A percentile compares a stretch with the other conserved stretches of the same genome.
phyloP scores from a whole-genome alignment of 225 moss, liverwort and hornwort species.

The Marchantia paleacea region DNA sequence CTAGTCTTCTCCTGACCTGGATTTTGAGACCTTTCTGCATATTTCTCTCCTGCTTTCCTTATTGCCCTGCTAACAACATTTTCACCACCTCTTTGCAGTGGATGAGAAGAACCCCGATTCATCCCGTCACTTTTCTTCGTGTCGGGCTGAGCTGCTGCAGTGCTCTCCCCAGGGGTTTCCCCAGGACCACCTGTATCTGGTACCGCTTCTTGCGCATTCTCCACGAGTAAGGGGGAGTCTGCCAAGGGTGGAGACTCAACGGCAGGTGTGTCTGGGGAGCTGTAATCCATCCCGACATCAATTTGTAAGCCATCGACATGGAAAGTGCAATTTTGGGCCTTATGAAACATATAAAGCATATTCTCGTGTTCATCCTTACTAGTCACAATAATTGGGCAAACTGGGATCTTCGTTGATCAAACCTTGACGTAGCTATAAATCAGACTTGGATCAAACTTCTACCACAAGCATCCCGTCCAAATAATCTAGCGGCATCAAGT shows the following conservation, averaged over 20 bases:
- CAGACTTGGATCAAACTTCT: not conserved
- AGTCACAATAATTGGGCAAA: not conserved
- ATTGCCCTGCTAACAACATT: constrained; percentile 81
- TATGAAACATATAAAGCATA: not conserved
- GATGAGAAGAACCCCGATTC: constrained; percentile 44
- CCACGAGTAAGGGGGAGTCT: constrained; percentile 68
- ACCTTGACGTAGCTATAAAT: not conserved
- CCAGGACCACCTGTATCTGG: constrained; percentile 40
- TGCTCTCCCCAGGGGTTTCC: constrained; percentile 50
- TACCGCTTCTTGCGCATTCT: constrained; percentile 47
- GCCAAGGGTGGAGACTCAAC: constrained; percentile 79
- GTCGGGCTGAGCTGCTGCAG: constrained; percentile 34
- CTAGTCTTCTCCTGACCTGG: constrained; percentile 42
- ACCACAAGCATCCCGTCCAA: not conserved
- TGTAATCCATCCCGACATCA: constrained; percentile 39
- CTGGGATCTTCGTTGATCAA: not conserved
- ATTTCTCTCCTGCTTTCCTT: constrained; percentile 68
- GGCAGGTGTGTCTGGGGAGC: constrained; percentile 77
- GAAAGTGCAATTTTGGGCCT: not conserved
- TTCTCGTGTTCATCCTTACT: not conserved
- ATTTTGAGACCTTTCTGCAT: constrained; percentile 54
- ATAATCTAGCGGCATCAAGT: not conserved
- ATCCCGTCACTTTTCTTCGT: constrained; percentile 24
- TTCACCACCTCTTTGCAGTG: constrained; percentile 69
- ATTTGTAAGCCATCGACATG: not conserved